A percentile compares a stretch with the other conserved stretches of the same genome.
Conservation (phyloP, 208 protist genomes). For the Crithidia sp. region DNA sequence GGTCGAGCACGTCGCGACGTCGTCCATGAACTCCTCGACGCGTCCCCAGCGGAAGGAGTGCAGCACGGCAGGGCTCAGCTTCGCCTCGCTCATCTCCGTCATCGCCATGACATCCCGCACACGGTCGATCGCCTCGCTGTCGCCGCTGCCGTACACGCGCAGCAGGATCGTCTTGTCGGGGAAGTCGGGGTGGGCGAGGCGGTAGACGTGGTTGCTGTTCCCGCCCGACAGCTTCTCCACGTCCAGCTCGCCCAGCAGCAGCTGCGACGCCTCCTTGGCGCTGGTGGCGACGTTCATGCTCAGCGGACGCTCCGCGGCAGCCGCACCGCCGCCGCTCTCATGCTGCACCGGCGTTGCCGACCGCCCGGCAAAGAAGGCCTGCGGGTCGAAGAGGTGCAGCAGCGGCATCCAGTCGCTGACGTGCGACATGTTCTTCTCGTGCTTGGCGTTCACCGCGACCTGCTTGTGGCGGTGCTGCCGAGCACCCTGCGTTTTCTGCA, state of each 20-base stretch:
- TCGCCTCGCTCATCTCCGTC: conserved; percentile 75
- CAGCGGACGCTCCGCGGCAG: conserved; percentile 28
- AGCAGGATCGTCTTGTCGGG: conserved; percentile 64
- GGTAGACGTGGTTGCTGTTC: conserved; percentile 89
- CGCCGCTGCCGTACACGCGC: conserved; percentile 77
- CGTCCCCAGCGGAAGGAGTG: conserved; percentile 85
- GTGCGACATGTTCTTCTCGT: conserved; percentile 78
- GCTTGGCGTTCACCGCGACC: conserved; percentile 36
- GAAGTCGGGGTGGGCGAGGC: conserved; percentile 65
- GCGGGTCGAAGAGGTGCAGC: conserved; percentile 81
- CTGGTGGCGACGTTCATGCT: conserved; percentile 32
- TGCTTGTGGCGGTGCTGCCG: conserved; percentile 28
- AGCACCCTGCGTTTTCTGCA: conserved; percentile 44
- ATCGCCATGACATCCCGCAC: conserved; percentile 74
- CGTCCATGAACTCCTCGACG: conserved; percentile 87
- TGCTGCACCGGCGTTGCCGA: conserved; percentile 2
- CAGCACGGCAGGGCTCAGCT: conserved; percentile 72
- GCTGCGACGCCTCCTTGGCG: conserved; percentile 55
- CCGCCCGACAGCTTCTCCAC: conserved; percentile 80
- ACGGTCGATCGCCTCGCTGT: conserved; percentile 81
- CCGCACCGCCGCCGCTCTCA: conserved; percentile 22
- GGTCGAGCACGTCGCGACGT: conserved; percentile 73
- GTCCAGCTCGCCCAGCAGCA: conserved; percentile 64
- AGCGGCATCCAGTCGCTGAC: conserved; percentile 83
- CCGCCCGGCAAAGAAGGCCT: conserved; percentile 57